A percentile compares a stretch with the other conserved stretches of the same genome.
phyloP scores from a whole-genome alignment of 768 basidiomycete genomes.

The Chalciporus chontae region DNA sequence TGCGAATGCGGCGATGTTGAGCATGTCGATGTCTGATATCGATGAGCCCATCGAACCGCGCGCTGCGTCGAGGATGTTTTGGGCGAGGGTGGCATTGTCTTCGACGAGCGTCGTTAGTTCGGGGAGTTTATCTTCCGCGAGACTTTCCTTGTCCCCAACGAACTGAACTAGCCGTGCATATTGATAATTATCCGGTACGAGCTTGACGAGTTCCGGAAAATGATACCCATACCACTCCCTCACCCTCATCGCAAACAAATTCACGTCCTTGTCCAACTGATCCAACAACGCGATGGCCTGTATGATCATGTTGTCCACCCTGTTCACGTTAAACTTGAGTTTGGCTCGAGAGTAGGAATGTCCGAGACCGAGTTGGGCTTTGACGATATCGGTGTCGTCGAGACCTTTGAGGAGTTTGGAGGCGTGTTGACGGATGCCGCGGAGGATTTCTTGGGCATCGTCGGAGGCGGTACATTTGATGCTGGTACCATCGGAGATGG shows the following conservation, averaged over 20 bases:
- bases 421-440: slow-evolving; percentile 90
- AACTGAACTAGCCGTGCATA: slow-evolving; percentile 85
- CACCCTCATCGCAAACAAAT: slow-evolving; percentile 97
- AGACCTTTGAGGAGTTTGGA: slow-evolving; percentile 86
- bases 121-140: slow-evolving; percentile 76
- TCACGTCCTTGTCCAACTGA: slow-evolving; percentile 99
- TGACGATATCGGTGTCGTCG: slow-evolving; percentile 80
- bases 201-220: slow-evolving; percentile 92
- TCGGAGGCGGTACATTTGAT: slow-evolving; percentile 83
- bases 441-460: slow-evolving; percentile 77
- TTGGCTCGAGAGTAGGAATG: slow-evolving; percentile 98
- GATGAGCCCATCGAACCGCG: slow-evolving; percentile 92
- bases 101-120: slow-evolving; percentile 78
- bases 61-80: slow-evolving; percentile 93
- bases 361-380: slow-evolving; percentile 94
- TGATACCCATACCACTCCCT: slow-evolving; percentile 99
- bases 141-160: slow-evolving; percentile 83
- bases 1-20: slow-evolving; percentile 93
- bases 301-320: slow-evolving; percentile 99
- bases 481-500: slow-evolving; percentile 69
- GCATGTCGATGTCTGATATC: slow-evolving; percentile 88
- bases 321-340: slow-evolving; percentile 96
- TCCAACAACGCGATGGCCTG: slow-evolving; percentile 98
- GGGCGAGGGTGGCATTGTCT: slow-evolving; percentile 80
- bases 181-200: slow-evolving; percentile 92